These are phyloP conservation scores for Globisporangium paroecandrum DNA, from an alignment of 352 stramenopile genomes.

Conservation along the genomic window DNA sequence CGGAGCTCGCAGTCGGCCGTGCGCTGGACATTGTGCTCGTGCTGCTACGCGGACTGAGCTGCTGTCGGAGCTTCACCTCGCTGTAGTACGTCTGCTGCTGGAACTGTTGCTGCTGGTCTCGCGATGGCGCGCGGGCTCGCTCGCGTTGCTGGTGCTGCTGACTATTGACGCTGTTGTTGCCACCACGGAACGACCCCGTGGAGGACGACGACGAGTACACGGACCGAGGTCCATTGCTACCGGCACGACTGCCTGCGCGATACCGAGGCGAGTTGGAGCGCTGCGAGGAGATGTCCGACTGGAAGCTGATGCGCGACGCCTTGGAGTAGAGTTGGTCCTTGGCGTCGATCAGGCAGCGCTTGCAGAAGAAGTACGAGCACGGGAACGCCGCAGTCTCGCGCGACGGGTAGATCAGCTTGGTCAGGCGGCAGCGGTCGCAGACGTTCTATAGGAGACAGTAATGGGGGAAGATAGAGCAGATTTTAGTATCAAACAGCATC, in stretches of 20 bases:
- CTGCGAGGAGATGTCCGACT: slow-evolving; percentile 38
- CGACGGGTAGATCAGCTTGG: slow-evolving; percentile 52
- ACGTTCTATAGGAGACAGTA: slow-evolving; percentile 29
- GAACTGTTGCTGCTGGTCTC: slow-evolving; percentile 3
- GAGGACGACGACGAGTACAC: slow-evolving; percentile 19
- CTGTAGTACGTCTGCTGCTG: slow-evolving; percentile 5
- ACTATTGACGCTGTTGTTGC: slow-evolving; percentile 16
- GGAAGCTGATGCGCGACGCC: slow-evolving; percentile 31
- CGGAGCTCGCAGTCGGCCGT: slow-evolving; percentile 9
- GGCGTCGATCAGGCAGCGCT: slow-evolving; percentile 42
- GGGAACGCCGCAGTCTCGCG: slow-evolving; percentile 47
- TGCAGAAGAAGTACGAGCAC: slow-evolving; percentile 58
- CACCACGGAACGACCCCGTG: slow-evolving; percentile 22
- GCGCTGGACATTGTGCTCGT: slow-evolving; percentile 14
- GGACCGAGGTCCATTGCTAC: slow-evolving; percentile 7
- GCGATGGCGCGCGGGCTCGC: neutral
- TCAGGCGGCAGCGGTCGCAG: slow-evolving; percentile 58
- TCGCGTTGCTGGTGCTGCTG: neutral
- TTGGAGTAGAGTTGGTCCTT: slow-evolving; percentile 44
- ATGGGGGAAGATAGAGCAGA: neutral
- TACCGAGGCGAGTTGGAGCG: slow-evolving; percentile 18
- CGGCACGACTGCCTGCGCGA: slow-evolving; percentile 1
- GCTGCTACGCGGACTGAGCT: slow-evolving; percentile 17
- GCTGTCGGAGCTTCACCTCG: slow-evolving; percentile 13
- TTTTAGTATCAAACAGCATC: neutral